Base-by-base conservation (phyloP, 768 basidiomycete genomes). In the Lentinula lateritia region DNA sequence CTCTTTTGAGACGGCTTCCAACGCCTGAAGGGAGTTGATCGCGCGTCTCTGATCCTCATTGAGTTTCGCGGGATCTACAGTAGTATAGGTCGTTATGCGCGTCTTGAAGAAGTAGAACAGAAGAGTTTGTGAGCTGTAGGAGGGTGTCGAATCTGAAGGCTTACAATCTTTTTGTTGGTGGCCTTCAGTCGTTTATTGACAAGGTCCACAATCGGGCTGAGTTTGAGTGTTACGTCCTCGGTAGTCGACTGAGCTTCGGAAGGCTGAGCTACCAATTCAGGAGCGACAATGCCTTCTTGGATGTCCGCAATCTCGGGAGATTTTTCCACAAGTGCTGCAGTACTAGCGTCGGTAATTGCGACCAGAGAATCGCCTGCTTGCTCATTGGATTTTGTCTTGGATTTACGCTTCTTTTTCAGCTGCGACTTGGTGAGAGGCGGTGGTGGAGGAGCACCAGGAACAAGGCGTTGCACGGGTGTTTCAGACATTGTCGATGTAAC, bases 41-140 rank as follows among this genome's bases (percentile, higher is more conserved):
- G 82, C 78, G 38, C 87, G 84, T 65, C 82, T 89, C 75, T 97
- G 94, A 73, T 96, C 95, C 45, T 93, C 91, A 64, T 96, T 92
- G 58, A 95, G 82, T 68, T 89, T 88, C 59, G 87, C 85, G 3
- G 80, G 72, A 32, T 86, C 85, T 18, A 82, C 87, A 3, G 84
- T 67, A 35, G 88, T 83, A 71, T 96, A 95, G 10, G 77, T 74
- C 52, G 86, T 77, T 78, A 92, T 84, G 64, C 93, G 85, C 63
- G 80, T 78, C 95, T 95, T 61, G 52, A 39, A 58, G 62, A 61
- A 28, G 56, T 45, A 43, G 57, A 38, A 42, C 15, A 52, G 28
- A 28, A 28, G 3, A 13, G 41, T 43, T 60, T 61, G 39, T 34
- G 39, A 2, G 2, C 32, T 20, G 50, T 9, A 39, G 54, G 38